These are phyloP conservation scores for Suillus luteus DNA, from an alignment of 768 basidiomycete genomes.

Conservation along the genomic window DNA sequence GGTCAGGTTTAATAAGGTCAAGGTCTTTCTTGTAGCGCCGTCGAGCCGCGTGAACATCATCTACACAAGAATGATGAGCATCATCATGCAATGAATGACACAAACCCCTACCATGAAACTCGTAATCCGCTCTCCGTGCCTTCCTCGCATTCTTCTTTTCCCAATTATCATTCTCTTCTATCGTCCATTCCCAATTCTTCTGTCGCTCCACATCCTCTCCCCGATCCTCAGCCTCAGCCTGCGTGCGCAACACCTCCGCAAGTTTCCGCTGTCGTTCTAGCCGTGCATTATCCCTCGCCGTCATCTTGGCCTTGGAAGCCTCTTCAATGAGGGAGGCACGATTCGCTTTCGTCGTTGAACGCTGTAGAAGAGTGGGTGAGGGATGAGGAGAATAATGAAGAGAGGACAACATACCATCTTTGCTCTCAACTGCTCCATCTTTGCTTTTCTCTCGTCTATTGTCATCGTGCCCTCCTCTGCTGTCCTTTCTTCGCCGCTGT, in stretches of 20 bases:
- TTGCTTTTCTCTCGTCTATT: slow-evolving; percentile 75
- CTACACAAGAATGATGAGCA: slow-evolving; percentile 41
- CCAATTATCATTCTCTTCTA: slow-evolving; percentile 97
- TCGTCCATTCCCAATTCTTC: slow-evolving; percentile 94
- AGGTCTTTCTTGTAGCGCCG: slow-evolving; percentile 92
- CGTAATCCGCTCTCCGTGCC: slow-evolving; percentile 81
- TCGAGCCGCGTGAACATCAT: slow-evolving; percentile 87
- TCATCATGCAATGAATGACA: not conserved
- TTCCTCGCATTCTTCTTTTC: slow-evolving; percentile 87
- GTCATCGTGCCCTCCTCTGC: slow-evolving; percentile 36
- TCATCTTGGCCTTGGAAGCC: slow-evolving; percentile 72
- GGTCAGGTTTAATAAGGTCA: slow-evolving; percentile 84
- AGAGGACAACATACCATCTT: slow-evolving; percentile 60
- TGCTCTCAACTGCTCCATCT: slow-evolving; percentile 72
- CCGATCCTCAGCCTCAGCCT: slow-evolving; percentile 85
- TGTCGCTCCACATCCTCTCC: slow-evolving; percentile 91
- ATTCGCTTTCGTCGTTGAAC: slow-evolving; percentile 78
- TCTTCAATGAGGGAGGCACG: slow-evolving; percentile 86
- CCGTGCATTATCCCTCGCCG: slow-evolving; percentile 77
- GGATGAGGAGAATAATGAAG: not conserved
- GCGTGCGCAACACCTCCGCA: slow-evolving; percentile 81
- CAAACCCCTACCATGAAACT: slow-evolving; percentile 78
- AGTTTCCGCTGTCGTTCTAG: slow-evolving; percentile 89
- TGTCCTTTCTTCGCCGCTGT: slow-evolving; percentile 21
- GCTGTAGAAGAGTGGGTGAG: slow-evolving; percentile 43